Evolutionary conservation across 1,139 yeast species (phyloP).

Genomic region (Kodamaea alishanica): DNA sequence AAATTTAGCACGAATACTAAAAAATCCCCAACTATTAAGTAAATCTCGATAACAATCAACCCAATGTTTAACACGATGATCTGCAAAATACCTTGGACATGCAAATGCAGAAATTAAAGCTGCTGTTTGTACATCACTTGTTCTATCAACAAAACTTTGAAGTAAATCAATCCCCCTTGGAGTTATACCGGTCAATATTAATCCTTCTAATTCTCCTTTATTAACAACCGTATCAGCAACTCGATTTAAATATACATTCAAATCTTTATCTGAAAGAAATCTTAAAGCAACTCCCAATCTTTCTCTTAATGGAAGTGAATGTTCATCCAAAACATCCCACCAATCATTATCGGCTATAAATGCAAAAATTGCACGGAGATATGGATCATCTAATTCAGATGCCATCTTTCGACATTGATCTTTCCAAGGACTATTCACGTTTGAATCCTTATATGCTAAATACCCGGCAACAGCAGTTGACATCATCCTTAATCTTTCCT

Average conservation of each 20-base stretch:
- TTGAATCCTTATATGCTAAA: constrained; percentile 63
- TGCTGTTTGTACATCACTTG: constrained; percentile 92
- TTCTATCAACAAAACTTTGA: constrained; percentile 84
- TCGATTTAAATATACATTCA: constrained; percentile 62
- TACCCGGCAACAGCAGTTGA: constrained; percentile 95
- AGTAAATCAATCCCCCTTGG: constrained; percentile 76
- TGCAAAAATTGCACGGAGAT: constrained; percentile 87
- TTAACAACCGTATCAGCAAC: constrained; percentile 68
- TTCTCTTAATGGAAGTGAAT: constrained; percentile 82
- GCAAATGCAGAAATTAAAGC: constrained; percentile 77
- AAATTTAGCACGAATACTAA: constrained; percentile 72
- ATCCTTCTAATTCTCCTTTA: constrained; percentile 86
- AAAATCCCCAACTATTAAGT: constrained; percentile 81
- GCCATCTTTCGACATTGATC: constrained; percentile 89
- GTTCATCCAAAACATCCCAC: constrained; percentile 94
- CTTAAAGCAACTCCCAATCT: constrained; percentile 86
- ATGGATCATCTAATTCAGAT: constrained; percentile 83
- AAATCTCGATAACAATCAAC: constrained; percentile 66
- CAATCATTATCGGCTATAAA: constrained; percentile 92
- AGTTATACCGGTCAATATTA: constrained; percentile 85
- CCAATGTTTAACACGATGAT: constrained; percentile 74
- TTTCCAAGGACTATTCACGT: constrained; percentile 81
- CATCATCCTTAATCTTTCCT: constrained; percentile 67
- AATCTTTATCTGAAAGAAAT: constrained; percentile 74
- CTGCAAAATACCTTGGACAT: constrained; percentile 76